Percentiles rank a stretch among this genome's conserved stretches.
Evolutionary conservation across 257 asterid species (phyloP).

Genomic region (Knoxia roxburghii): DNA sequence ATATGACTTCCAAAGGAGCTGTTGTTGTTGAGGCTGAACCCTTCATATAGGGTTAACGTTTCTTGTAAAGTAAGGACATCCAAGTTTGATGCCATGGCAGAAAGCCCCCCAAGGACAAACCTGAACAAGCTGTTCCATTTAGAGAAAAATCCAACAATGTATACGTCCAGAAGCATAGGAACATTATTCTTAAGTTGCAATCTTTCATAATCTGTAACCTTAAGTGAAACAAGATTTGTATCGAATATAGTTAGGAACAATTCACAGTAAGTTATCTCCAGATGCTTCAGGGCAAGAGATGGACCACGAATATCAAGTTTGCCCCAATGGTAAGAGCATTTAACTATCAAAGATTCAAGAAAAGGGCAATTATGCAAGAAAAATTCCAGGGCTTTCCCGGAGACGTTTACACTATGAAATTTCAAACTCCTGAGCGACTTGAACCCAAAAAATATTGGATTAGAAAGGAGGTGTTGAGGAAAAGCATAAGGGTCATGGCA

Average conservation of each 20-base stretch:
- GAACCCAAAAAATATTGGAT: not conserved
- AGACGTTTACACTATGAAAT: not conserved
- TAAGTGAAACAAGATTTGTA: slow-evolving; percentile 35
- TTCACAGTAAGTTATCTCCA: slow-evolving; percentile 18
- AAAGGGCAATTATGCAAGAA: not conserved
- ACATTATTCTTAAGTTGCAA: slow-evolving; percentile 36
- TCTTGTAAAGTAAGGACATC: not conserved
- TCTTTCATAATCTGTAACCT: not conserved
- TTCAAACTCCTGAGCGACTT: not conserved
- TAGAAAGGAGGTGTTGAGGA: not conserved
- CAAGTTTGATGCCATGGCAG: not conserved
- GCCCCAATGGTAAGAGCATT: not conserved
- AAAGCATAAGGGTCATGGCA: not conserved
- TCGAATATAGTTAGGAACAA: slow-evolving; percentile 28
- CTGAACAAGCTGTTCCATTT: not conserved
- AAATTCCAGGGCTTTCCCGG: not conserved
- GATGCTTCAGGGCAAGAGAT: not conserved
- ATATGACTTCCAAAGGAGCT: fast-evolving
- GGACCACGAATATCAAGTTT: not conserved
- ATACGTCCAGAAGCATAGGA: slow-evolving; percentile 39
- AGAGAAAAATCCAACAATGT: not conserved
- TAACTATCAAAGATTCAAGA: not conserved
- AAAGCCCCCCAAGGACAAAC: too few relatives aligned
- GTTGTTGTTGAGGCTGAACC: too few relatives aligned
- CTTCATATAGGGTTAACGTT: too few relatives aligned